A percentile compares a stretch with the other conserved stretches of the same genome.
phyloP scores from a whole-genome alignment of 345 rosid species.

The Gossypium stocksii region DNA sequence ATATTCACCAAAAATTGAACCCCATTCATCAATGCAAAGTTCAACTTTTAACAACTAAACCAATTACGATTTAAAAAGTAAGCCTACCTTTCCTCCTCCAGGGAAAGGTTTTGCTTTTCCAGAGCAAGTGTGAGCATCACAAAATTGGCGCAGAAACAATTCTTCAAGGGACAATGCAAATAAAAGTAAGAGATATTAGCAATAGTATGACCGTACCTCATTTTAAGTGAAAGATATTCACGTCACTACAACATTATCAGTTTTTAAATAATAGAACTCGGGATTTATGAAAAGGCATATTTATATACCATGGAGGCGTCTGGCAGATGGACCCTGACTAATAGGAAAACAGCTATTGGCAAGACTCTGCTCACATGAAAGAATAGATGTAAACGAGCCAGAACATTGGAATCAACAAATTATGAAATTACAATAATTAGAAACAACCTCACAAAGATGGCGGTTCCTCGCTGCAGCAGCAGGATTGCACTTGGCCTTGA shows the following conservation, averaged over 20 bases:
- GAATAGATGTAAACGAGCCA: background rate
- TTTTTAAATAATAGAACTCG: background rate
- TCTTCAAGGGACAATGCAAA: slow-evolving; percentile 39
- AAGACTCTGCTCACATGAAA: slow-evolving; percentile 50
- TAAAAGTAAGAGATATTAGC: slow-evolving; percentile 16
- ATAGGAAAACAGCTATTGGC: slow-evolving; percentile 90
- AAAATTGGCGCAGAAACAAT: slow-evolving; percentile 79
- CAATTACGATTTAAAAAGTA: slow-evolving; percentile 2
- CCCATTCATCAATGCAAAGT: background rate
- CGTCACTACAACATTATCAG: slow-evolving; percentile 7
- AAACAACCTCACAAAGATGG: slow-evolving; percentile 83
- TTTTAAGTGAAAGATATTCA: background rate
- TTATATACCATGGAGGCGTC: slow-evolving; percentile 74
- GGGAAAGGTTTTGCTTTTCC: slow-evolving; percentile 60
- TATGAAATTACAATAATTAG: slow-evolving; percentile 3
- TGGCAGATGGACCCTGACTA: slow-evolving; percentile 68
- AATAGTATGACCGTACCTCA: slow-evolving; percentile 1
- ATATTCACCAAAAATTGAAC: background rate
- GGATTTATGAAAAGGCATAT: background rate
- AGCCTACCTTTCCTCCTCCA: slow-evolving; percentile 72
- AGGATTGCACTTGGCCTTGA: slow-evolving; percentile 76
- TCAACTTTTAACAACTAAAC: slow-evolving; percentile 9
- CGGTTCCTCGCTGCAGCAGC: slow-evolving; percentile 78
- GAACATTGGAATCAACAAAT: background rate
- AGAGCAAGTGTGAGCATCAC: slow-evolving; percentile 86